Conservation (phyloP, 2,329 filamentous ascomycete genomes). For the Stemphylium beticola region DNA sequence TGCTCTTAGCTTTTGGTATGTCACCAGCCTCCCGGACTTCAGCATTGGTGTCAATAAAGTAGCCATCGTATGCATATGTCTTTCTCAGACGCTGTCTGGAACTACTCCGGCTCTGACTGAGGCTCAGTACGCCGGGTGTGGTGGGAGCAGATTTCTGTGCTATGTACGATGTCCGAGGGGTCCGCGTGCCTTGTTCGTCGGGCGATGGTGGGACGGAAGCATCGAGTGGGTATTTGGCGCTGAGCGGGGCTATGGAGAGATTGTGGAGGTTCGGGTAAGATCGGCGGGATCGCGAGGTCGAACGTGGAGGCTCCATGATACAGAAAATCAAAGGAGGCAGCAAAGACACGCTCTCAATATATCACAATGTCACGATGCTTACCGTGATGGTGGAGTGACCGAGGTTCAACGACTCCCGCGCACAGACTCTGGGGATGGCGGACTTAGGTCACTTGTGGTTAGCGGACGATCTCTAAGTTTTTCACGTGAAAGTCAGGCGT, state of each 20-base stretch:
- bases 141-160: slow-evolving; percentile 56
- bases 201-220: slow-evolving; percentile 45
- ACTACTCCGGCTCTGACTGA: slow-evolving; percentile 47
- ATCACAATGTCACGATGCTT: slow-evolving; percentile 8
- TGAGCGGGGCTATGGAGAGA: slow-evolving; percentile 66
- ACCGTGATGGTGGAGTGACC: slow-evolving; percentile 28
- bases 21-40: slow-evolving; percentile 36
- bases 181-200: slow-evolving; percentile 31
- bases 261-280: slow-evolving; percentile 66
- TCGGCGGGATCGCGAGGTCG: slow-evolving; percentile 51
- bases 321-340: background rate
- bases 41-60: slow-evolving; percentile 35
- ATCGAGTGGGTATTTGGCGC: slow-evolving; percentile 60
- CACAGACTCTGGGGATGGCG: slow-evolving; percentile 30
- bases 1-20: slow-evolving; percentile 56
- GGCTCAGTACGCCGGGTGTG: slow-evolving; percentile 56
- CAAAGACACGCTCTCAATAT: background rate
- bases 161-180: slow-evolving; percentile 54
- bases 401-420: slow-evolving; percentile 28
- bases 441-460: slow-evolving; percentile 17
- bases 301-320: slow-evolving; percentile 34
- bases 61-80: slow-evolving; percentile 41
- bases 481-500: slow-evolving; percentile 32
- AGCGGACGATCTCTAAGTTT: slow-evolving; percentile 22
- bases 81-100: slow-evolving; percentile 47